Evolutionary conservation across 805 yeast species (phyloP).

Genomic region (Ogataea nitratoaversa): DNA sequence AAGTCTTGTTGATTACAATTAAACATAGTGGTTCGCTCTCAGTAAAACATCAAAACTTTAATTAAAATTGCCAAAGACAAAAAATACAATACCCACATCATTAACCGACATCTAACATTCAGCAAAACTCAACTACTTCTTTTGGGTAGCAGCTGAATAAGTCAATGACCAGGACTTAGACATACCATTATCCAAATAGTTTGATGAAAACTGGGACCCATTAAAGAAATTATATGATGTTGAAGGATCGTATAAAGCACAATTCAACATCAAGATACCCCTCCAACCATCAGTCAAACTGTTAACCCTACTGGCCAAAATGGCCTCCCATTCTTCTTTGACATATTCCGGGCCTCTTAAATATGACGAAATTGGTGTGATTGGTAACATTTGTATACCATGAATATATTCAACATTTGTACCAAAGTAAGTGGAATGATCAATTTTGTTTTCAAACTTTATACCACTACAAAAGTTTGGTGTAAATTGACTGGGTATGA

Average conservation of each 20-base stretch:
- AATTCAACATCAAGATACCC: conserved; percentile 69
- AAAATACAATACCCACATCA: no score
- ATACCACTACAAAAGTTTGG: conserved; percentile 60
- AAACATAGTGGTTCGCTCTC: no score
- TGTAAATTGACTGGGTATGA: conserved; percentile 44
- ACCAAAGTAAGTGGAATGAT: conserved; percentile 66
- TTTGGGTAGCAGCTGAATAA: conserved; percentile 50
- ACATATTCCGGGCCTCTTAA: conserved; percentile 55
- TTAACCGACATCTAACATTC: no score
- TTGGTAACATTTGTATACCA: conserved; percentile 74
- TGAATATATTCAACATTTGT: conserved; percentile 52
- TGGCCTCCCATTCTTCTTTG: conserved; percentile 62
- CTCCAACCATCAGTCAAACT: conserved; percentile 70
- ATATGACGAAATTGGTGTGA: conserved; percentile 61
- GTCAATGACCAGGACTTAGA: conserved; percentile 84
- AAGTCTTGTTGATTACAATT: no score
- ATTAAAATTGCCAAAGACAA: no score
- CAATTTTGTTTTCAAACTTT: conserved; percentile 61
- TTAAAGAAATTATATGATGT: conserved; percentile 61
- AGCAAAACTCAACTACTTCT: no score
- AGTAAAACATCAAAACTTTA: no score
- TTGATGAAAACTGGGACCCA: conserved; percentile 45
- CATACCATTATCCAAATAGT: conserved; percentile 78
- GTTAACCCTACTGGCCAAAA: conserved; percentile 41
- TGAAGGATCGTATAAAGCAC: conserved; percentile 68